phyloP scores from a whole-genome alignment of 106 monocot genomes.

The Gastrodia elata region DNA sequence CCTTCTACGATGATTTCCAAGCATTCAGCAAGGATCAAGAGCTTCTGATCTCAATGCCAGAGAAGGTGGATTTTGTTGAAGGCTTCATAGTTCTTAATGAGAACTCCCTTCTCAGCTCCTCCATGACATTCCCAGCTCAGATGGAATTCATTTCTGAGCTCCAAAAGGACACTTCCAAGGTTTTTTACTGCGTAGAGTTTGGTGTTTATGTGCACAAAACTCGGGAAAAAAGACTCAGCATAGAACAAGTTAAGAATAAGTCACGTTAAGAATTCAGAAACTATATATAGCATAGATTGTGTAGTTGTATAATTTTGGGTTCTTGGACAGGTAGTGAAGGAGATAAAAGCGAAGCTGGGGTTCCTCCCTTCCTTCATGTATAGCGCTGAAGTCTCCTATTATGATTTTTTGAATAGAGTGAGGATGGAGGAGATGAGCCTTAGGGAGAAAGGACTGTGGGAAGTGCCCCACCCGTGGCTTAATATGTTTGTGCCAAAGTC shows the following conservation, averaged over 20 bases:
- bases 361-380: slow-evolving; percentile 27
- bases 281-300: too few species aligned
- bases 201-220: slow-evolving; percentile 43
- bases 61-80: slow-evolving; percentile 61
- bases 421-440: slow-evolving; percentile 60
- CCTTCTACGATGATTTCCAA: slow-evolving; percentile 32
- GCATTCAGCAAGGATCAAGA: slow-evolving; percentile 40
- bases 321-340: slow-evolving; percentile 26
- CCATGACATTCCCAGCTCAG: slow-evolving; percentile 46
- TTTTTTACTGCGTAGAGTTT: slow-evolving; percentile 77
- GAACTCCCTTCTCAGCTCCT: slow-evolving; percentile 59
- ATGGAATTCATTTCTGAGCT: slow-evolving; percentile 31
- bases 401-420: slow-evolving; percentile 74
- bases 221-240: slow-evolving; percentile 10
- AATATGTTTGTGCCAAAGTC: slow-evolving; percentile 80
- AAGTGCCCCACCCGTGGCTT: slow-evolving; percentile 75
- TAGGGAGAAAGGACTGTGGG: slow-evolving; percentile 46
- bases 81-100: slow-evolving; percentile 69
- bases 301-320: background rate
- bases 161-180: slow-evolving; percentile 22
- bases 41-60: slow-evolving; percentile 31
- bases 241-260: slow-evolving; percentile 22
- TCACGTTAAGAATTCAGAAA: background rate
- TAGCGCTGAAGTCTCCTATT: slow-evolving; percentile 61
- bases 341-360: slow-evolving; percentile 25